Base-by-base conservation (phyloP, 306 rosid species). In the Glycine tomentella region DNA sequence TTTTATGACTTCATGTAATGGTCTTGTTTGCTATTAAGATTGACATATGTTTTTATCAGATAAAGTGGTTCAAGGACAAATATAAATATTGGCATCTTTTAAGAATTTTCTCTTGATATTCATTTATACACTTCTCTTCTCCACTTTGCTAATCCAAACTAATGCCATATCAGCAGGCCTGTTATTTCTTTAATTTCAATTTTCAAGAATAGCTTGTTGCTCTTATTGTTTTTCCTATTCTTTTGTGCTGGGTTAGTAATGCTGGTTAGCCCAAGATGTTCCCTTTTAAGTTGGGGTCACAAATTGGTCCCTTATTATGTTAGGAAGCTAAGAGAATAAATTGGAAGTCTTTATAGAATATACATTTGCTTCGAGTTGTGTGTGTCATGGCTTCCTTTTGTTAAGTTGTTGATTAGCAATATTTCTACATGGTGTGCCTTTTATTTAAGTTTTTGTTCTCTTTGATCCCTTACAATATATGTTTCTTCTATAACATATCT, bases 101-200 rank as follows among this genome's bases (percentile, higher is more conserved):
- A 12, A 45, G 31, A 12, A n/a, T 64, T 25, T 42, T 53, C 14
- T 55, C 40, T 16, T 46, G 20, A 34, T 66, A n/a, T 64, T 20
- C 20, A 7, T 59, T 56, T 57, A 16, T 17, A 57, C 71, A 66
- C 49, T 36, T 68, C 12, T 68, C 49, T 76, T 57, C 77, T 46
- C 72, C 79, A 46, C 68, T 75, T 57, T 57, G 6, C 48, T 68
- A 31, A 14, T 45, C 20, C 46, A 55, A 82, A 69, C 81, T 38
- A 36, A 57, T 56, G 72, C 48, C 65, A 38, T 68, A 13, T 36
- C 17, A 9, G 57, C 57, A 13, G 55, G 46, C 55, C 44, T 9
- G 61, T 20, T 7, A 67, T 67, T 49, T 69, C 72, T 69, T 36
- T 82, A 67, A 38, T 68, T 74, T 61, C n/a, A n/a, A n/a, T n/a